Evolutionary conservation across 495 filamentous ascomycete genomes (phyloP).

Genomic region (Immersiella caudata): DNA sequence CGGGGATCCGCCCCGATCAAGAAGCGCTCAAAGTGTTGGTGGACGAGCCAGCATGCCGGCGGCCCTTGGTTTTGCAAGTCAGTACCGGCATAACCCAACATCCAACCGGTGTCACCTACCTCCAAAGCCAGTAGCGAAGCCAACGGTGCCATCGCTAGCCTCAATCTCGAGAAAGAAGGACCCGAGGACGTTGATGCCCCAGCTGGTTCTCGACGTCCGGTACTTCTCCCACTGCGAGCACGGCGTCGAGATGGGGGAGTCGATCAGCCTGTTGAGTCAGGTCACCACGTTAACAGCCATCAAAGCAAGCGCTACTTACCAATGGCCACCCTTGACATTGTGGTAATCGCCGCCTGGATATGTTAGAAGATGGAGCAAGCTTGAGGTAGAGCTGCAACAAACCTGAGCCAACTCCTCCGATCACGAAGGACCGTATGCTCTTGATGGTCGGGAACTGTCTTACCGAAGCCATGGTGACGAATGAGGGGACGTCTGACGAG

Average conservation of each 20-base stretch:
- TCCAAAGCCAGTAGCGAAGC: conserved; percentile 91
- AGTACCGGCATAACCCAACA: neutral
- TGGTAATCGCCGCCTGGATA: conserved; percentile 78
- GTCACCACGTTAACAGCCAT: neutral
- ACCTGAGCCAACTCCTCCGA: conserved; percentile 82
- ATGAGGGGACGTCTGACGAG: neutral
- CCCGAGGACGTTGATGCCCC: conserved; percentile 93
- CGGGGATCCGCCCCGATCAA: conserved; percentile 85
- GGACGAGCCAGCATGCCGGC: conserved; percentile 88
- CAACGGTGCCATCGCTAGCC: conserved; percentile 83
- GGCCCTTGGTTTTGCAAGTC: conserved; percentile 52
- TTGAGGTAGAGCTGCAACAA: neutral
- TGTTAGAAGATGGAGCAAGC: too few relatives aligned
- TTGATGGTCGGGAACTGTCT: conserved; percentile 73
- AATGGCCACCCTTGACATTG: conserved; percentile 91
- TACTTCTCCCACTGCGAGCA: conserved; percentile 89
- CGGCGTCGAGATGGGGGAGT: conserved; percentile 86
- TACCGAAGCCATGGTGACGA: conserved; percentile 45
- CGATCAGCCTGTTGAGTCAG: conserved; percentile 65
- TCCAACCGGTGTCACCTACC: conserved; percentile 46
- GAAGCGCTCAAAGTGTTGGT: conserved; percentile 90
- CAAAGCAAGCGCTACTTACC: conserved; percentile 47
- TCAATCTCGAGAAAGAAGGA: conserved; percentile 94
- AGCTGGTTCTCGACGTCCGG: conserved; percentile 81
- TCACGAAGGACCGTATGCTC: conserved; percentile 76